These are phyloP conservation scores for Scleromitrula shiraiana DNA, from an alignment of 2,329 filamentous ascomycete genomes.

Conservation along the genomic window DNA sequence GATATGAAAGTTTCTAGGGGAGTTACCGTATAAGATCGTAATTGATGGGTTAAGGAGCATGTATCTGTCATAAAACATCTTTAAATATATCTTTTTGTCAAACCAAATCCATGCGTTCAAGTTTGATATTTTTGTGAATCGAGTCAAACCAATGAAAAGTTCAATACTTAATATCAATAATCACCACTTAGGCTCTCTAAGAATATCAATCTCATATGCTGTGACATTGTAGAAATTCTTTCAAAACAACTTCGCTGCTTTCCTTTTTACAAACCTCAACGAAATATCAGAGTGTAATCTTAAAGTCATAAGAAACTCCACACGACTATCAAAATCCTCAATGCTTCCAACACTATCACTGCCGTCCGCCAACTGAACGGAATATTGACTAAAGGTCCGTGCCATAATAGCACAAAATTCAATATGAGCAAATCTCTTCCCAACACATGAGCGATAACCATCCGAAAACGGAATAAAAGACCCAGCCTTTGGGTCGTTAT, in stretches of 20 bases:
- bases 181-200: no score
- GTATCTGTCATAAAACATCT: no score
- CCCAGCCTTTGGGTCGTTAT: background rate
- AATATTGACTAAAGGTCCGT: background rate
- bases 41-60: no score
- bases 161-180: no score
- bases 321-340: background rate
- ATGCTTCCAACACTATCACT: background rate
- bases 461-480: background rate
- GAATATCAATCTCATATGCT: no score
- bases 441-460: background rate
- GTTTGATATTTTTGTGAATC: no score
- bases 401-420: background rate
- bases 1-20: no score
- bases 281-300: background rate
- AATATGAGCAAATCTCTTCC: background rate
- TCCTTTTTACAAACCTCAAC: background rate
- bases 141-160: no score
- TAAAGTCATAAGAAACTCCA: background rate
- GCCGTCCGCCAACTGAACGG: background rate
- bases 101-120: no score
- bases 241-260: background rate
- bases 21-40: no score
- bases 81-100: no score
- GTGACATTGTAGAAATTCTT: no score